Base-by-base conservation (phyloP, 306 rosid genomes). In the Castanospermum australe region DNA sequence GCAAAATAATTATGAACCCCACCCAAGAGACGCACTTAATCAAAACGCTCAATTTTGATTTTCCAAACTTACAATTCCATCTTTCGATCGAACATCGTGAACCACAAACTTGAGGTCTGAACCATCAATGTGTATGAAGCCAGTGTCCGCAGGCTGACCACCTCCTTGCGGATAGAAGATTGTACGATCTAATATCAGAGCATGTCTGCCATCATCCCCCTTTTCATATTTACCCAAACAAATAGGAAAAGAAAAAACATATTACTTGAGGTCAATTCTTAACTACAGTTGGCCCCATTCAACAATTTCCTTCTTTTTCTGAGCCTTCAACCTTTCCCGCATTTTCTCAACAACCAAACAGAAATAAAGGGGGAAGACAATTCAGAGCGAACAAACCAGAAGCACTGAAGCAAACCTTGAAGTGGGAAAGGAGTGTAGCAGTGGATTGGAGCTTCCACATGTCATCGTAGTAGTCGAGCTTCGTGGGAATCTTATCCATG, bases 141-240 rank as follows among this genome's bases (percentile, higher is more conserved):
- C 97, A 21, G 86, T 76, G 78, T 93, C 89, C 0, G 96, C 90
- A 0, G 96, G 91, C 51, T 92, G 96, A n/a, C 96, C 97, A 47
- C 97, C 96, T 44, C 97, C 97, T 88, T 92, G 97, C 2, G 97
- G 97, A 79, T 92, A 76, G 71, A 90, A 92, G 28, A 90, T 88
- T 13, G 94, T 90, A 39, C 85, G 89, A 60, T 92, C 96, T 83
- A 90, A 79, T 39, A 90, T 78, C 84, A 92, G 76, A 28, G 79
- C 91, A 8, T 77, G 45, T 56, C 92, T 80, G 0, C 87, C 97
- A 70, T 92, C 96, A 38, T 90, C 91, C 12, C 78, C 90, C 93
- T 92, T 7, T 18, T 76, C 50, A 21, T 21, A 35, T 22, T 44
- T 3, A 24, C 24, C 18, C 5, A 24, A 12, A 0, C 22, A 5